Conservation (phyloP, 2,329 filamentous ascomycete species). For the Exophiala mesophila region DNA sequence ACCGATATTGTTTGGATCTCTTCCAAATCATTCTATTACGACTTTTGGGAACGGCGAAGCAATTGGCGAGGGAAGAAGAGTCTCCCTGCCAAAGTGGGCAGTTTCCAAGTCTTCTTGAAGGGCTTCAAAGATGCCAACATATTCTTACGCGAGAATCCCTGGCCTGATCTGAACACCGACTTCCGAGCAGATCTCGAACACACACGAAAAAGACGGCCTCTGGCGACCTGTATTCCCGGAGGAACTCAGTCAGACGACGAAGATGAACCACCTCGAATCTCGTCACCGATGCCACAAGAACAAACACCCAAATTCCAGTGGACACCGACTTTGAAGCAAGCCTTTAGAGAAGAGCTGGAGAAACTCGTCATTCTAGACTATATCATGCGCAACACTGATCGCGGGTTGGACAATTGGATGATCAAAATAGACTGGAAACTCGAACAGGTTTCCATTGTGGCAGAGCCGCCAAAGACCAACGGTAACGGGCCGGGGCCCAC, state of each 20-base stretch:
- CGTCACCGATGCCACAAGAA: slow-evolving; percentile 40
- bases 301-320: slow-evolving; percentile 62
- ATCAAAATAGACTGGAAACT: slow-evolving; percentile 87
- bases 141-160: slow-evolving; percentile 90
- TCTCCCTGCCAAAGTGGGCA: slow-evolving; percentile 84
- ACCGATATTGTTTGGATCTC: slow-evolving; percentile 92
- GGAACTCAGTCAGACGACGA: slow-evolving; percentile 57
- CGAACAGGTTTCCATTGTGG: slow-evolving; percentile 77
- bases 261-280: slow-evolving; percentile 47
- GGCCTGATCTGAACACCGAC: slow-evolving; percentile 77
- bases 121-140: slow-evolving; percentile 96
- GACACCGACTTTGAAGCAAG: slow-evolving; percentile 83
- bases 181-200: slow-evolving; percentile 65
- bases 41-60: slow-evolving; percentile 89
- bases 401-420: slow-evolving; percentile 99
- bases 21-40: slow-evolving; percentile 96
- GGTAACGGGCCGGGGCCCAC: too few species aligned
- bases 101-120: slow-evolving; percentile 95
- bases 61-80: slow-evolving; percentile 83
- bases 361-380: slow-evolving; percentile 97
- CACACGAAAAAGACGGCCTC: slow-evolving; percentile 63
- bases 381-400: slow-evolving; percentile 97
- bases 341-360: slow-evolving; percentile 90
- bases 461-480: slow-evolving; percentile 70
- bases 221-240: slow-evolving; percentile 77